Evolutionary conservation across 139 green algal species (phyloP).

Genomic region (Micractinium sp.): DNA sequence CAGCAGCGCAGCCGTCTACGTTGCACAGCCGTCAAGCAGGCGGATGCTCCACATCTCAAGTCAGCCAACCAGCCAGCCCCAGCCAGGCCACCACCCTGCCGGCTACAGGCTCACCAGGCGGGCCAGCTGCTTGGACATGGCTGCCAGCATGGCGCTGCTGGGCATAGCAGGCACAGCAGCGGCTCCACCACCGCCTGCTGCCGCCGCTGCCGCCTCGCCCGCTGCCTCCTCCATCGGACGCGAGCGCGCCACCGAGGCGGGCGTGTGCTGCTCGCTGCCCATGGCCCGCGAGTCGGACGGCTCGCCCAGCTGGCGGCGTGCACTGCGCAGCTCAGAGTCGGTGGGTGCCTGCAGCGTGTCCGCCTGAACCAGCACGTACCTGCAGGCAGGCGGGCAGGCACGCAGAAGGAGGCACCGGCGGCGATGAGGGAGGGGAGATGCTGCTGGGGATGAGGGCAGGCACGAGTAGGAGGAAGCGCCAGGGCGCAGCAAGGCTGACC

Average conservation of each 20-base stretch:
- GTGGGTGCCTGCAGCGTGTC: constrained; percentile 19
- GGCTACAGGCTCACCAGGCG: neutral
- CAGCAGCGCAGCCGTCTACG: neutral
- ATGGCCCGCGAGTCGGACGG: neutral
- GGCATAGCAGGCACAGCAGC: neutral
- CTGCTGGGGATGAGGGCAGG: too few relatives aligned
- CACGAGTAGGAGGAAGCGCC: too few relatives aligned
- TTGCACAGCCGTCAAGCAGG: too few relatives aligned
- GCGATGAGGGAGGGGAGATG: too few relatives aligned
- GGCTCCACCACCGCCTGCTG: neutral
- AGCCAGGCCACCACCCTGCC: neutral
- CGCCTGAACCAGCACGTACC: constrained; percentile 23
- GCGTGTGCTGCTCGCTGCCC: neutral
- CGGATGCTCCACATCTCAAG: neutral
- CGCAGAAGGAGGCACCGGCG: too few relatives aligned
- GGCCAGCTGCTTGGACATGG: neutral
- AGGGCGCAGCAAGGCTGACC: too few relatives aligned
- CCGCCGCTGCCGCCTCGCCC: neutral
- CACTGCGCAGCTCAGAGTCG: constrained; percentile 9
- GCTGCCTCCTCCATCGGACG: neutral
- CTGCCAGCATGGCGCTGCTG: neutral
- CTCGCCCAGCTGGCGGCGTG: constrained; percentile 22
- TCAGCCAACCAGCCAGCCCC: neutral
- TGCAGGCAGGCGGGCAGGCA: neutral
- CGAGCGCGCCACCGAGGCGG: constrained; percentile 1